Percentiles rank a stretch among this genome's conserved stretches.
Conservation (phyloP, 148 eudicot genomes). For the Gaultheria prostrata region DNA sequence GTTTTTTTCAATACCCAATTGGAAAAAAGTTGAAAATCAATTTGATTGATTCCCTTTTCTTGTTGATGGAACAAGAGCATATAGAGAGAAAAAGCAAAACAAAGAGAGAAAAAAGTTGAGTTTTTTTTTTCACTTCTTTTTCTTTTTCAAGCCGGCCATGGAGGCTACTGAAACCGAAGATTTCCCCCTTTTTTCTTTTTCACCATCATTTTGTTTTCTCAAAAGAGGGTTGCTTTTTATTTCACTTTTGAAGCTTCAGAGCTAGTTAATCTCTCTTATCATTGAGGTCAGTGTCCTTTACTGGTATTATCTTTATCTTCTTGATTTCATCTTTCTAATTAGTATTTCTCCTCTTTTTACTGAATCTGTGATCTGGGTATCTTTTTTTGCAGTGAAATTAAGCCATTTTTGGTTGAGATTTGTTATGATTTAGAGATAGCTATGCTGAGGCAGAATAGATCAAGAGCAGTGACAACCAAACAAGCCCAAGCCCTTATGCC, state of each 20-base stretch:
- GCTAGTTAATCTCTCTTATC: background rate
- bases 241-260: conserved; percentile 5
- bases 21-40: background rate
- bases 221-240: background rate
- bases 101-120: background rate
- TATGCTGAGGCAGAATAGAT: conserved; percentile 79
- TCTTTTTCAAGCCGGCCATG: conserved; percentile 10
- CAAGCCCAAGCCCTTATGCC: conserved; percentile 46
- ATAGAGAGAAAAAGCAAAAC: background rate
- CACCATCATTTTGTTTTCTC: background rate
- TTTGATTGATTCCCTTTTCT: background rate
- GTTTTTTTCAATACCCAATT: no score
- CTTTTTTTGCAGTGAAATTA: conserved; percentile 15
- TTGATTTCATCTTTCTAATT: background rate
- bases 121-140: background rate
- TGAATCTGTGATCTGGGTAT: conserved; percentile 1
- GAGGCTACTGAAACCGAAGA: conserved; percentile 29
- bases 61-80: background rate
- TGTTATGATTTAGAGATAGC: background rate
- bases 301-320: background rate
- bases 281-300: conserved; percentile 2
- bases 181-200: background rate
- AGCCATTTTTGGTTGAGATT: background rate
- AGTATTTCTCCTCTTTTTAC: background rate
- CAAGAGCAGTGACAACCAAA: conserved; percentile 53